Conservation (phyloP, 2,329 filamentous ascomycete species). For the Mycosphaerella sp. region DNA sequence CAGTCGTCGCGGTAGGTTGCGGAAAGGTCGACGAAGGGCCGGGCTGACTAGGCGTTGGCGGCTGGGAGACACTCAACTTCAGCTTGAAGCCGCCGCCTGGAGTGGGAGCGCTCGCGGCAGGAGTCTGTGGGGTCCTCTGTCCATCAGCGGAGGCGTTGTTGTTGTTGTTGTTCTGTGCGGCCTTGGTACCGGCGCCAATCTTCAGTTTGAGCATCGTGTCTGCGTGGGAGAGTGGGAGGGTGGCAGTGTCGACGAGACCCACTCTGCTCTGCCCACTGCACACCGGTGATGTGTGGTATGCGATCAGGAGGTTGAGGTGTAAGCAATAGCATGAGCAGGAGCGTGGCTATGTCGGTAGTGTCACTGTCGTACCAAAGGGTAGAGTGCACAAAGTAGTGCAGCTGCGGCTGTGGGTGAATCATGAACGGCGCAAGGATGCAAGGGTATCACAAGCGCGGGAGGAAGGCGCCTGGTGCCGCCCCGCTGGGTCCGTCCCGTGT, state of each 20-base stretch:
- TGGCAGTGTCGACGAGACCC: conserved; percentile 1
- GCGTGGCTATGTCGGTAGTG: neutral
- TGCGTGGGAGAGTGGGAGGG: neutral
- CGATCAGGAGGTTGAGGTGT: neutral
- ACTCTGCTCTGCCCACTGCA: neutral
- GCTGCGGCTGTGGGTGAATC: too few relatives aligned
- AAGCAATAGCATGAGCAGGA: neutral
- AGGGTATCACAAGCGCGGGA: neutral
- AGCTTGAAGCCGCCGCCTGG: conserved; percentile 17
- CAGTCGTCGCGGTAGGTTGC: conserved; percentile 24
- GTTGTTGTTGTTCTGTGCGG: neutral
- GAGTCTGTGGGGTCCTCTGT: conserved; percentile 6
- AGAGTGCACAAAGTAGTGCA: neutral
- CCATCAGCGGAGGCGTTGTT: neutral
- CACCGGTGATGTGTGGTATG: neutral
- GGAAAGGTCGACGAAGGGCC: conserved; percentile 21
- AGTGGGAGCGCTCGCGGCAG: conserved; percentile 11
- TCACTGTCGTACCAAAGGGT: neutral
- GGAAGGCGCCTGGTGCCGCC: neutral
- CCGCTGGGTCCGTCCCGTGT: too few relatives aligned
- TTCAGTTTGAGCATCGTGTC: conserved; percentile 22
- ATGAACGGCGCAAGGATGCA: neutral
- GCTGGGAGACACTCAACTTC: conserved; percentile 27
- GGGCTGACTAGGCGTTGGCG: conserved; percentile 23
- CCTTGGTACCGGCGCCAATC: conserved; percentile 14